Base-by-base conservation (phyloP, 805 yeast genomes). In the Metschnikowia arizonensis region DNA sequence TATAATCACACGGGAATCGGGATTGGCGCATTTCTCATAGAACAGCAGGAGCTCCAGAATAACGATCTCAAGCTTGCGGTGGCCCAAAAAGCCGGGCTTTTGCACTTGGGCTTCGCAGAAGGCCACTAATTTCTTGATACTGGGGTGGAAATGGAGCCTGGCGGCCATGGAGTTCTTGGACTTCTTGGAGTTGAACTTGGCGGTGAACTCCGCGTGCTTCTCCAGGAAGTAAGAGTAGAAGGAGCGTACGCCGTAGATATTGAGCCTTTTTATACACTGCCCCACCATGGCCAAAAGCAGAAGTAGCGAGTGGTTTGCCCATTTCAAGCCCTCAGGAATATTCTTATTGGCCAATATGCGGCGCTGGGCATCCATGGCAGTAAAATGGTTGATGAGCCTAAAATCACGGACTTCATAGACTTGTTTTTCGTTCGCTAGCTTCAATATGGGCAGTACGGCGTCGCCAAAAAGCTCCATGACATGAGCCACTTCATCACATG, bases 241-340 rank as follows among this genome's bases (percentile, higher is more conserved):
- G 0, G 95, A 82, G 37, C 76, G 65, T 6, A 91, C 69, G 0
- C 99, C 98, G 62, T 93, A 95, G 15, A 86, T 79, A 54, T 82
- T 83, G 29, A 93, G 66, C 46, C 90, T 61, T 56, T 81, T 70
- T 21, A 82, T 63, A 66, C 83, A 78, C 56, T 79, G 89, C 0
- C 96, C 96, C 5, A 83, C 82, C 30, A 81, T 78, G 3, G 81
- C 79, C 36, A 93, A 64, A 3, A 85, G 55, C 49, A 79, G 84
- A 6, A 88, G 58, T 18, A 79, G 72, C 54, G 77, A 82, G 55
- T 69, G 82, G 50, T 81, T 77, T 29, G 81, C 74, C 93, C 93
- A 86, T 59, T 85, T 85, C 18, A 80, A 56, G 14, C 88, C 89
- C 61, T 84, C 88, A 1, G 82, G 75, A 0, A 83, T 60, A 1